Base-by-base conservation (phyloP, 2,329 filamentous ascomycete species). In the Clonostachys byssicola region DNA sequence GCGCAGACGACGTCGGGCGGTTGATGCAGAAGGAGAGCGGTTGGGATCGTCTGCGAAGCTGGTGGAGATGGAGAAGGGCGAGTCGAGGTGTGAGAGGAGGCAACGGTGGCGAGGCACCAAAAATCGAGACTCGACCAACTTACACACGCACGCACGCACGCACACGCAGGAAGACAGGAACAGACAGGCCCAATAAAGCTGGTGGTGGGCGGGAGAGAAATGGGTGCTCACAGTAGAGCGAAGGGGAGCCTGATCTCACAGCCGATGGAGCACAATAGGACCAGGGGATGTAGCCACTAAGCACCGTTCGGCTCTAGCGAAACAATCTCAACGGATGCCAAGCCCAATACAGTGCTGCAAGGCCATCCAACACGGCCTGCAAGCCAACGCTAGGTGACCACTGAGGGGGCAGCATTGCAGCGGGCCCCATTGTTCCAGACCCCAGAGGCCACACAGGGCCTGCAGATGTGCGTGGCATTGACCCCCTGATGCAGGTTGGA, bases 371-470 rank as follows among this genome's bases (percentile, higher is more conserved):
- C 34, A 45, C 43, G 23, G 23, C 23, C 23, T 30, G 8, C 8
- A 10, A 30, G 23, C 23, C 23, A 30, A 30, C 23, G 23, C 8
- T 30, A 30, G 23, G 23, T 9, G 23, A 10, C 23, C 23, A 10
- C 23, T 30, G 23, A 30, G 23, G 23, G 23, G 23, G 23, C 23
- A 10, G 23, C 23, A 30, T 30, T 30, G 23, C 9, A 30, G 6
- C 23, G 9, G 10, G 23, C 23, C 23, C 23, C 23, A 30, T 30
- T 30, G 9, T 70, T 69, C 36, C 58, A 60, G 16, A 10, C 23
- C 23, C 23, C 23, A 30, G 23, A 9, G 23, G 23, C 23, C 23
- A 30, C 23, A 30, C 23, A 30, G 8, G 23, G 23, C 23, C 23
- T 30, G 23, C 23, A 30, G 9, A 30, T 30, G 23, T 30, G 23